These are phyloP conservation scores for Mycena capillaripes DNA, from an alignment of 768 basidiomycete genomes.

Conservation along the genomic window DNA sequence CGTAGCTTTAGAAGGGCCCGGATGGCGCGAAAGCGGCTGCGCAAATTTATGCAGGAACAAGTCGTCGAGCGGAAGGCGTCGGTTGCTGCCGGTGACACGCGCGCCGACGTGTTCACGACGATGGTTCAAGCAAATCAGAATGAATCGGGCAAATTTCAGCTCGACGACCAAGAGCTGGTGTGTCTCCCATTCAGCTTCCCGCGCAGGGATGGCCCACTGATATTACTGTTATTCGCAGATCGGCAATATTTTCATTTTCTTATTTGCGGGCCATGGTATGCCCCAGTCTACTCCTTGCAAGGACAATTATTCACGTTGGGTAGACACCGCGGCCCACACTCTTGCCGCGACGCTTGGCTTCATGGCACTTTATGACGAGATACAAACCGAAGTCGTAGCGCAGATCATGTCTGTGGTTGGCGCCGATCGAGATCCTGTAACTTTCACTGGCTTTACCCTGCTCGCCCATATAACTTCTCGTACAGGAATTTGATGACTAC, in stretches of 20 bases:
- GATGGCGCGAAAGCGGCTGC: conserved; percentile 48
- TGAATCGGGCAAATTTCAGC: conserved; percentile 53
- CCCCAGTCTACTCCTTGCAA: background rate
- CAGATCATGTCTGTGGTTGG: conserved; percentile 59
- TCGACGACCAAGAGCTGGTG: conserved; percentile 59
- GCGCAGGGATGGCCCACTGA: background rate
- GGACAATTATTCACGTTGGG: background rate
- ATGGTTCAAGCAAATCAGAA: conserved; percentile 62
- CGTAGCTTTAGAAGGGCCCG: conserved; percentile 39
- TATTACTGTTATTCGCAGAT: conserved; percentile 49
- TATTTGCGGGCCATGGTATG: conserved; percentile 73
- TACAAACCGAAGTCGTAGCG: conserved; percentile 62
- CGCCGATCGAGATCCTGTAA: conserved; percentile 50
- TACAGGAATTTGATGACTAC: conserved; percentile 38
- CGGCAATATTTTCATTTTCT: conserved; percentile 64
- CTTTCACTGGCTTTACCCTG: background rate
- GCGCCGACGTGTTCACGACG: conserved; percentile 55
- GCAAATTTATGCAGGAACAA: conserved; percentile 55
- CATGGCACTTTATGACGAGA: conserved; percentile 50
- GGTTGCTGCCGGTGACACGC: conserved; percentile 35
- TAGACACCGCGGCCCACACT: conserved; percentile 66
- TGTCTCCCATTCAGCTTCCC: conserved; percentile 14
- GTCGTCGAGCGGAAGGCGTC: conserved; percentile 50
- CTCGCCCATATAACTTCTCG: background rate
- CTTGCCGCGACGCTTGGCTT: conserved; percentile 63